Evolutionary conservation across 129 eudicot genomes (phyloP).

Genomic region (Centella asiatica): DNA sequence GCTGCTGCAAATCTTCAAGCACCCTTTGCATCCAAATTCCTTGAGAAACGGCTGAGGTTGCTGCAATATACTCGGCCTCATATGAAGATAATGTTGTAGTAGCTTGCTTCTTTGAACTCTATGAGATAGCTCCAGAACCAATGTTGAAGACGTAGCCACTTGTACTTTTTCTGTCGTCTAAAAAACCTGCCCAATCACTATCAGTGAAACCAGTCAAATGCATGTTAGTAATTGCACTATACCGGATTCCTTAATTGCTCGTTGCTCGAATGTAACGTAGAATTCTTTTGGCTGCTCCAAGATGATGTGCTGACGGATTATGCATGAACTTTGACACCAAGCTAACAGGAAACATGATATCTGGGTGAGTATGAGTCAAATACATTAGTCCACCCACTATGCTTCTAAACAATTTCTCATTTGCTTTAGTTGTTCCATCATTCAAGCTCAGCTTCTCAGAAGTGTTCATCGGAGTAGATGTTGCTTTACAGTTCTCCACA

Average conservation of each 20-base stretch:
- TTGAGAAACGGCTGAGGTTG: not conserved
- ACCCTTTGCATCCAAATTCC: too few species aligned
- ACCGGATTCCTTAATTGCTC: not conserved
- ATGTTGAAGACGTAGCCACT: not conserved
- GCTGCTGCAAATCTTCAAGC: too few species aligned
- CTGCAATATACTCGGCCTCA: not conserved
- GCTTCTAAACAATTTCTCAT: not conserved
- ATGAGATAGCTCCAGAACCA: not conserved
- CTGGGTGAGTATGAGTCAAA: slow-evolving; percentile 2
- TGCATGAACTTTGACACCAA: slow-evolving; percentile 9
- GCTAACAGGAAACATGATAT: not conserved
- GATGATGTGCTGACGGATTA: not conserved
- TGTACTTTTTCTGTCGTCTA: slow-evolving; percentile 13
- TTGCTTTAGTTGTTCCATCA: not conserved
- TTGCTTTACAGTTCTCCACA: not conserved
- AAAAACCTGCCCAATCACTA: slow-evolving; percentile 11
- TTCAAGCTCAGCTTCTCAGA: not conserved
- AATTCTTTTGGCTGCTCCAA: slow-evolving; percentile 5
- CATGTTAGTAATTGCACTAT: too few species aligned
- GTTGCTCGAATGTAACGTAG: not conserved
- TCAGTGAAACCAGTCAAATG: not conserved
- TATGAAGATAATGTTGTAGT: not conserved
- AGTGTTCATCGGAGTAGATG: not conserved
- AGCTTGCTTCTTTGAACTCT: slow-evolving; percentile 7
- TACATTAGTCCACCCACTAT: slow-evolving; percentile 5